Evolutionary conservation across 257 asterid genomes (phyloP).

Genomic region (Solanum bulbocastanum): DNA sequence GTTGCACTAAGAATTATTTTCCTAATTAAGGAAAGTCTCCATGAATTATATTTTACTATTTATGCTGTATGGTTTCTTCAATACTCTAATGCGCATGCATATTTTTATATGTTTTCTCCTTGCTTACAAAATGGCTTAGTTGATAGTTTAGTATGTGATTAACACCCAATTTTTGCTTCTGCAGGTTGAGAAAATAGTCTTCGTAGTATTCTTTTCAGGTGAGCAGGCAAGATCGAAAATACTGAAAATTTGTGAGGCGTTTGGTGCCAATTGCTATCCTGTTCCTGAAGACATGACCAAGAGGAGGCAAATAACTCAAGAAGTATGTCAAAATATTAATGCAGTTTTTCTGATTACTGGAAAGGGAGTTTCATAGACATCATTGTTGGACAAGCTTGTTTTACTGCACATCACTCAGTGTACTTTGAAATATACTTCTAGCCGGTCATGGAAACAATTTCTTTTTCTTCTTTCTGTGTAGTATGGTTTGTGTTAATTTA

Average conservation of each 20-base stretch:
- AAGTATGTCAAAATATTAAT: conserved; percentile 42
- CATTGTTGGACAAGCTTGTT: neutral
- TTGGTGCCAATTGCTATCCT: conserved; percentile 95
- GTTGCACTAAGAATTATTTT: neutral
- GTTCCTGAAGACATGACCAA: conserved; percentile 80
- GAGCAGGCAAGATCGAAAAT: conserved; percentile 95
- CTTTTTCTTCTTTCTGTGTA: neutral
- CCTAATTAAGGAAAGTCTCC: neutral
- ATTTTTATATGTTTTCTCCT: neutral
- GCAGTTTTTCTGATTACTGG: conserved; percentile 12
- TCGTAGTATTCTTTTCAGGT: conserved; percentile 96
- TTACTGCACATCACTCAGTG: neutral
- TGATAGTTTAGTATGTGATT: conserved; percentile 2
- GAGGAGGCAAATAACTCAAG: conserved; percentile 75
- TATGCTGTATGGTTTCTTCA: neutral
- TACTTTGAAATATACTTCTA: neutral
- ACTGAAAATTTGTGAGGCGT: conserved; percentile 92
- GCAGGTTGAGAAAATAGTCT: conserved; percentile 93
- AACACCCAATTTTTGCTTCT: conserved; percentile 16
- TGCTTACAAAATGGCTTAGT: conserved; percentile 3
- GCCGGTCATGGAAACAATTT: neutral
- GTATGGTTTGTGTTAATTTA: neutral
- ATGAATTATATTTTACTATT: neutral
- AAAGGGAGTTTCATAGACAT: neutral
- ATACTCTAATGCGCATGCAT: neutral